These are phyloP conservation scores for Pichia rugopelliculosa DNA, from an alignment of 805 yeast genomes.

Conservation along the genomic window DNA sequence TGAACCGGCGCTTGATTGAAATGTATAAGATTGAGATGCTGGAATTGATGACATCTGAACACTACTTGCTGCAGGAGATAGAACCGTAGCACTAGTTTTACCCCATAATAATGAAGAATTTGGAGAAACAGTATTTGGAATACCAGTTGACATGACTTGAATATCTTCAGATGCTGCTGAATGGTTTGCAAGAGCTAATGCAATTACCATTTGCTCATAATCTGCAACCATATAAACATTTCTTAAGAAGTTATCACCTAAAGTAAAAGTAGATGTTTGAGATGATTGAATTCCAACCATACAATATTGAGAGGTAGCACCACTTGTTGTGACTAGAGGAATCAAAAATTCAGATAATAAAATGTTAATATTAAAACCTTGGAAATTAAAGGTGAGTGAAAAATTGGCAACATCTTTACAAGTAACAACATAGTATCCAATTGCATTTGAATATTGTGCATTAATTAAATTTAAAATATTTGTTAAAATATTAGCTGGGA, in stretches of 20 bases:
- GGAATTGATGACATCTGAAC: constrained; percentile 6
- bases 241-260: constrained; percentile 52
- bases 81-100: neutral
- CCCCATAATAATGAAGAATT: constrained; percentile 35
- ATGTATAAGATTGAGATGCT: neutral
- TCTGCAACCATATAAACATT: constrained; percentile 51
- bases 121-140: constrained; percentile 46
- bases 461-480: constrained; percentile 26
- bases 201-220: constrained; percentile 37
- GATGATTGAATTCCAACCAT: constrained; percentile 34
- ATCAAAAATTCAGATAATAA: constrained; percentile 33
- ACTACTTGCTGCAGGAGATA: neutral
- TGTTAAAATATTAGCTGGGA: constrained; percentile 31
- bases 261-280: constrained; percentile 30
- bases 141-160: constrained; percentile 30
- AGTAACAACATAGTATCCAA: constrained; percentile 39
- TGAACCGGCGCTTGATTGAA: neutral
- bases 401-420: constrained; percentile 31
- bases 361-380: constrained; percentile 45
- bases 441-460: constrained; percentile 34
- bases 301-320: constrained; percentile 30
- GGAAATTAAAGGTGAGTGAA: constrained; percentile 42
- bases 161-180: constrained; percentile 31
- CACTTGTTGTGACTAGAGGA: constrained; percentile 15
- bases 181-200: constrained; percentile 32